Evolutionary conservation across 2,329 filamentous ascomycete genomes (phyloP), one percentile per base, ranked within the genome.

Genomic region (Didymella segeticola): DNA sequence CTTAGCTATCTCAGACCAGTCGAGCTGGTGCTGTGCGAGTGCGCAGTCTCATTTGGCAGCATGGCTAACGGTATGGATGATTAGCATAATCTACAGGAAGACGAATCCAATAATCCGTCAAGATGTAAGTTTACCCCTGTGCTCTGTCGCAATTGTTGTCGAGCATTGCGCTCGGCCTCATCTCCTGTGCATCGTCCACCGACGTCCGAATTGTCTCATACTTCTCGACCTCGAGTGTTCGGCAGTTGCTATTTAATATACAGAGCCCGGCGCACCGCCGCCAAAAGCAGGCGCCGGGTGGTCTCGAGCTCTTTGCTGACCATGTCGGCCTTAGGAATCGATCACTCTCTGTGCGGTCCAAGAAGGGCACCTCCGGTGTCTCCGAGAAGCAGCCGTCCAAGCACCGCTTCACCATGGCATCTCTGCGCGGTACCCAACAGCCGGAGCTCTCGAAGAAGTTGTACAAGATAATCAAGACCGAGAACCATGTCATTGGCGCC

Each of bases 401-500:
- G 67, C 87, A 90, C 72, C 88, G 86, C 69, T 96, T 98, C 80
- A 89, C 87, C 54, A 89, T 98, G 79, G 87, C 85, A 61, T 95
- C 91, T 17, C 86, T 99, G 49, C 91, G 93, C 45, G 91, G 91
- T 50, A 86, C 88, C 42, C 84, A 89, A 66, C 91, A 96, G 72
- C 91, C 93, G 4, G 92, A 97, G 75, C 85, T 97, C 23, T 92
- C 90, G 67, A 91, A 90, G 76, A 90, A 89, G 73, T 86, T 99
- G 45, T 96, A 88, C 82, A 89, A 89, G 66, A 84, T 99, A 57
- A 96, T 98, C 82, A 99, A 99, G 80, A 90, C 89, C 43, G 89
- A 96, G 77, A 98, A 97, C 81, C 87, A 89, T 71, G 87, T 93
- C 29, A 92, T 98, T 67, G 82, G 84, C 43, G 89, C 90, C 42